Base-by-base conservation (phyloP, 176 grass and related monocot species). In the Phyllostachys edulis region DNA sequence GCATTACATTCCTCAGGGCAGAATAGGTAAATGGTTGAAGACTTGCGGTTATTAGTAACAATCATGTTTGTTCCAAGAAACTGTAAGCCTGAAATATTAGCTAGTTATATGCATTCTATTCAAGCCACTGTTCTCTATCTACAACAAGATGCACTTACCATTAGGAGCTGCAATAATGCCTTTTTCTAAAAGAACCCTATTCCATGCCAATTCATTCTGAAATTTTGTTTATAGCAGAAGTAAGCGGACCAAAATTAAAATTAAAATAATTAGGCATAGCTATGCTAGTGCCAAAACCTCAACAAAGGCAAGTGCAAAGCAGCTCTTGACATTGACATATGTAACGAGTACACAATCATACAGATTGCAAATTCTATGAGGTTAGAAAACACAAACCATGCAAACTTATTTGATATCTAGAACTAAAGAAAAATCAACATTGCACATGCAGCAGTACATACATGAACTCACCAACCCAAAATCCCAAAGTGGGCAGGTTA, bases 381-480 rank as follows among this genome's bases (percentile, higher is more conserved):
- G 23, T 72, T 21, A 80, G 1, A 75, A 87, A 80, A 69, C 10
- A 32, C 62, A 11, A 11, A 8, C 9, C 50, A 69, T 60, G 49
- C 37, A 75, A 42, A 15, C 17, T 49, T 54, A 20, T 63, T 20
- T 57, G 18, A 47, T n/a, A 84, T 46, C 11, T 76, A 76, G 49
- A 75, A 61, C 54, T 51, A 75, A n/a, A 29, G 11, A 80, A 86
- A 16, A 14, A 79, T 44, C 17, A 47, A 50, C 9, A 21, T 47
- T 29, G 60, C n/a, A 63, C 81, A 73, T 80, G n/a, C 49, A 45
- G 23, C n/a, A 65, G 18, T 7, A 74, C 6, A 63, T 69, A 69
- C 52, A 71, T 70, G 44, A 71, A 65, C 57, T 26, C 36, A 17
- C 37, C 21, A 67, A 64, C 55, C 36, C 24, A 44, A 37, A 64